Percentiles rank a stretch among this genome's conserved stretches.
Evolutionary conservation across 2,329 filamentous ascomycete genomes (phyloP).

Genomic region (Myriosclerotinia scirpicola): DNA sequence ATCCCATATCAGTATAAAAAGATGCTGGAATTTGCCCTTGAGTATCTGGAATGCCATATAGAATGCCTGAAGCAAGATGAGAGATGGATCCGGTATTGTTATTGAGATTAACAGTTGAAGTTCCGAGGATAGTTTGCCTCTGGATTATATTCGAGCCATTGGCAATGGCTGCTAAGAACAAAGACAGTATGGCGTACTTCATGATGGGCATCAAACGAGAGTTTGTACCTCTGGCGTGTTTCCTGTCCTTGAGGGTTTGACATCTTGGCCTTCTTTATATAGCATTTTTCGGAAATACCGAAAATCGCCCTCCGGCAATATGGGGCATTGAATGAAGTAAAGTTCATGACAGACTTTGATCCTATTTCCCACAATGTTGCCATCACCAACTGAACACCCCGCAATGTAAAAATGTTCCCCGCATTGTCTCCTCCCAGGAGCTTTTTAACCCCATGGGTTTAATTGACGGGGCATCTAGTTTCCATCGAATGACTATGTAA

Average conservation of each 20-base stretch:
- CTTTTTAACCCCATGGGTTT: not conserved
- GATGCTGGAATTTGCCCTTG: conserved; percentile 43
- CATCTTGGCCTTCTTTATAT: not conserved
- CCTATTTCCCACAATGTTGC: not conserved
- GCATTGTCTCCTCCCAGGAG: not conserved
- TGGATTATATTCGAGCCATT: not conserved
- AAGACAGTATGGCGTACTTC: not conserved
- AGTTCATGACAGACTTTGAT: not conserved
- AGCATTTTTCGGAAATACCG: not conserved
- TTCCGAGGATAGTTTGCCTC: conserved; percentile 1
- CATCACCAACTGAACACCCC: not conserved
- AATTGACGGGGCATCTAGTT: not conserved
- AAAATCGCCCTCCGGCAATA: not conserved
- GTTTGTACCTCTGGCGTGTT: not conserved
- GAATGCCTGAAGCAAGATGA: conserved; percentile 44
- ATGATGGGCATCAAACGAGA: not conserved
- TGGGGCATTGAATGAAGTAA: not conserved
- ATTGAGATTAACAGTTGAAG: conserved; percentile 35
- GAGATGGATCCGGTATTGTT: conserved; percentile 37
- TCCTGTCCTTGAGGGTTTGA: not conserved
- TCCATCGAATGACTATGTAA: not conserved
- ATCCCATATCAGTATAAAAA: conserved; percentile 45
- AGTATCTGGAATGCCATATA: conserved; percentile 47
- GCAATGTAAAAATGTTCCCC: not conserved
- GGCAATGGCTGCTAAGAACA: not conserved